Evolutionary conservation across 805 yeast genomes (phyloP).

Genomic region (Ogataea paraovalis): DNA sequence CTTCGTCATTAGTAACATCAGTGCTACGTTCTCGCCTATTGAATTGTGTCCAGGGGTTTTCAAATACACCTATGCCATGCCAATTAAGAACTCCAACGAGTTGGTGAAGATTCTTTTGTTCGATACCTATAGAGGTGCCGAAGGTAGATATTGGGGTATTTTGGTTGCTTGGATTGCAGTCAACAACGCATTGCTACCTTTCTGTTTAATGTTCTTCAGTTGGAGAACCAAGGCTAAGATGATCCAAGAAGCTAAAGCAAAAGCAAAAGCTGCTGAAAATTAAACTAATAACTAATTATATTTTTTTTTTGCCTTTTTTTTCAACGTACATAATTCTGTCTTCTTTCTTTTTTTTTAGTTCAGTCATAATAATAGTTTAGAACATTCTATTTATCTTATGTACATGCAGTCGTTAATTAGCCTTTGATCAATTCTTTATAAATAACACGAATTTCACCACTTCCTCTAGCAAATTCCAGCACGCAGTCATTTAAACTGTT

Average conservation of each 20-base stretch:
- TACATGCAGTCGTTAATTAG: too few species aligned
- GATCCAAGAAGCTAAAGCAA: slow-evolving; percentile 9
- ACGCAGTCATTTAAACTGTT: slow-evolving; percentile 7
- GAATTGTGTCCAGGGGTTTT: slow-evolving; percentile 54
- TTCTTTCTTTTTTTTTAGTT: background rate
- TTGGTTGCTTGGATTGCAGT: slow-evolving; percentile 58
- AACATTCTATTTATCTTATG: background rate
- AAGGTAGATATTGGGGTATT: slow-evolving; percentile 61
- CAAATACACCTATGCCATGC: slow-evolving; percentile 65
- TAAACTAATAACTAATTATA: too few species aligned
- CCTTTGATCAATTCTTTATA: background rate
- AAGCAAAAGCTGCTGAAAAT: slow-evolving; percentile 4
- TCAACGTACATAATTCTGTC: too few species aligned
- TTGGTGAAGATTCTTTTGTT: slow-evolving; percentile 56
- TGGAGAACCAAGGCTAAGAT: slow-evolving; percentile 24
- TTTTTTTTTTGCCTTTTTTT: too few species aligned
- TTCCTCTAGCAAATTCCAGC: background rate
- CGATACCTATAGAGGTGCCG: slow-evolving; percentile 48
- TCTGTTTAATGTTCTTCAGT: slow-evolving; percentile 41
- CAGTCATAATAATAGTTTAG: too few species aligned
- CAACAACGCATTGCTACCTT: slow-evolving; percentile 40
- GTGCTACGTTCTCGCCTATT: slow-evolving; percentile 66
- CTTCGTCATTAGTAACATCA: slow-evolving; percentile 65
- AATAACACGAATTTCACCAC: background rate
- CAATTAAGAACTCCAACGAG: slow-evolving; percentile 63